Evolutionary conservation across 805 yeast species (phyloP).

Genomic region (Dipodascus albidus): DNA sequence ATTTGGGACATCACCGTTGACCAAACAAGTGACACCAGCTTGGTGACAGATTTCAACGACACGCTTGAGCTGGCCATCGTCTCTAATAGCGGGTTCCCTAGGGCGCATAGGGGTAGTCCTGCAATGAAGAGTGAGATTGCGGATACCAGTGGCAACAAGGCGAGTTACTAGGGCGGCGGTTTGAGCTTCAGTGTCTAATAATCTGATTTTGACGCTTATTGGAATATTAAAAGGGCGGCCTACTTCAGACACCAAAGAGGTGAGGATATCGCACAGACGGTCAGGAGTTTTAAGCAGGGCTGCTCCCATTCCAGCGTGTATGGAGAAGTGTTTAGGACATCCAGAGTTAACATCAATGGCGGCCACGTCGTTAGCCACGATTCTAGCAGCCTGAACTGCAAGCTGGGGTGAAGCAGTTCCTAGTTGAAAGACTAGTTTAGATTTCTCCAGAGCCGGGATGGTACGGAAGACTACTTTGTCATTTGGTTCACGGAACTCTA

Average conservation of each 20-base stretch:
- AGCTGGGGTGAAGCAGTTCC: conserved; percentile 77
- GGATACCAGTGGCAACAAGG: conserved; percentile 66
- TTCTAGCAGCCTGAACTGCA: conserved; percentile 80
- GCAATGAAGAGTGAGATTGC: conserved; percentile 84
- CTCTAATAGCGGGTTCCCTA: conserved; percentile 69
- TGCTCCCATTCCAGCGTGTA: conserved; percentile 97
- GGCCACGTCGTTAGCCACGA: conserved; percentile 75
- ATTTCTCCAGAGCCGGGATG: conserved; percentile 46
- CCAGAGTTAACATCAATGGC: conserved; percentile 95
- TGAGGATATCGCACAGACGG: conserved; percentile 54
- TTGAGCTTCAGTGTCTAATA: conserved; percentile 51
- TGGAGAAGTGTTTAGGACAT: conserved; percentile 91
- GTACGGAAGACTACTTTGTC: conserved; percentile 61
- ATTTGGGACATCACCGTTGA: conserved; percentile 66
- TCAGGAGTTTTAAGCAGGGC: conserved; percentile 81
- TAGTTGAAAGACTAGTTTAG: conserved; percentile 71
- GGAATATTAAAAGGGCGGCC: conserved; percentile 71
- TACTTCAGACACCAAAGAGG: conserved; percentile 59
- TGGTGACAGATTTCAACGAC: conserved; percentile 51
- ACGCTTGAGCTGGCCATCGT: conserved; percentile 37
- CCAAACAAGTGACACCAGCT: conserved; percentile 57
- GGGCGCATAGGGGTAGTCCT: conserved; percentile 78
- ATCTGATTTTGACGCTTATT: conserved; percentile 81
- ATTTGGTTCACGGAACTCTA: conserved; percentile 25
- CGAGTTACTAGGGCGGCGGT: conserved; percentile 48